Percentiles rank a stretch among this genome's conserved stretches.
Conservation (phyloP, 176 grass and related monocot species). For the Bromus sterilis region DNA sequence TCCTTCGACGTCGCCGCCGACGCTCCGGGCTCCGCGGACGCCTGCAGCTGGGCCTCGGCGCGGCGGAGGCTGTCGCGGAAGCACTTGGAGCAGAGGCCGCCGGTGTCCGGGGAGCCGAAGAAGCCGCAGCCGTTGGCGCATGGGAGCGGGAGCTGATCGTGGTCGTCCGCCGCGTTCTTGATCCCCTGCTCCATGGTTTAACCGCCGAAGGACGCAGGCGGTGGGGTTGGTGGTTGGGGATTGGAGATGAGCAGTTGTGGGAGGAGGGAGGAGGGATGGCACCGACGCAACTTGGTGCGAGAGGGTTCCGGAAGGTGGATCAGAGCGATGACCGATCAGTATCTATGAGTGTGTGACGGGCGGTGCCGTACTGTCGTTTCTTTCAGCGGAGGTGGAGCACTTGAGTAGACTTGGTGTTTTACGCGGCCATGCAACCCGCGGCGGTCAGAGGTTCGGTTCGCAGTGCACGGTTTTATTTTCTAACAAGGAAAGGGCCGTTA, state of each 20-base stretch:
- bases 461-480: no score
- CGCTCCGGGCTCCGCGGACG: background rate
- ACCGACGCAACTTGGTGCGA: background rate
- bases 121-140: constrained; percentile 72
- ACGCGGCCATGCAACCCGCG: background rate
- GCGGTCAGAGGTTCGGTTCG: background rate
- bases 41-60: constrained; percentile 1
- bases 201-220: background rate
- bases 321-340: background rate
- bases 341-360: background rate
- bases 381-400: background rate
- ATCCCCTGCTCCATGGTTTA: constrained; percentile 37
- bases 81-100: constrained; percentile 60
- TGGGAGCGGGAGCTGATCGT: constrained; percentile 9
- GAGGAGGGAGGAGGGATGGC: background rate
- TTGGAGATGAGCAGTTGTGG: background rate
- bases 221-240: background rate
- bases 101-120: constrained; percentile 49
- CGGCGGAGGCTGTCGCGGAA: constrained; percentile 36
- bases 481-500: no score
- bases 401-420: background rate
- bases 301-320: constrained; percentile 16
- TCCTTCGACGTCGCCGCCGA: background rate
- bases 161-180: background rate
- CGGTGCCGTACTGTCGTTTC: constrained; percentile 2